A percentile compares a stretch with the other conserved stretches of the same genome.
phyloP scores from a whole-genome alignment of 163 green algal species.

The Scenedesmus sp. region DNA sequence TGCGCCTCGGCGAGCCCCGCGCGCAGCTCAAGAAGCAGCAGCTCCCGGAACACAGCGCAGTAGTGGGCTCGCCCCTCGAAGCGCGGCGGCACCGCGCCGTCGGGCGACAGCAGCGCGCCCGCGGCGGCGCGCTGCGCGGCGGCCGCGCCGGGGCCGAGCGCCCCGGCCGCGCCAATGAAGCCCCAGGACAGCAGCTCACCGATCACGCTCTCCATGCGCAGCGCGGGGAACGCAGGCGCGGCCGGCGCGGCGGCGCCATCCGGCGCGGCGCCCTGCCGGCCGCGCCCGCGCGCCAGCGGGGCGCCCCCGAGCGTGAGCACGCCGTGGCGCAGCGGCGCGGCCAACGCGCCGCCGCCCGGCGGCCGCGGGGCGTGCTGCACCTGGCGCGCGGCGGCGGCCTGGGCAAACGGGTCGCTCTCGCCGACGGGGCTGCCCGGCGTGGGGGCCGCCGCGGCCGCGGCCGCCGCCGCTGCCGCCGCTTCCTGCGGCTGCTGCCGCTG shows the following conservation, averaged over 20 bases:
- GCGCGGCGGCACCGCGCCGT: slow-evolving; percentile 37
- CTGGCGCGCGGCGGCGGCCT: slow-evolving; percentile 24
- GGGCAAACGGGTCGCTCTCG: slow-evolving; percentile 11
- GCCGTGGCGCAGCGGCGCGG: background rate
- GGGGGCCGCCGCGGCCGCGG: background rate
- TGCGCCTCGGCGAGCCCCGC: slow-evolving; percentile 57
- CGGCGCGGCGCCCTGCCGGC: no score
- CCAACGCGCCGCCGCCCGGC: no score
- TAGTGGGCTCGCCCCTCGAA: slow-evolving; percentile 56
- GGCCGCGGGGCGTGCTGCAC: no score
- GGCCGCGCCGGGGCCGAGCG: no score
- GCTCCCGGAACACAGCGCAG: slow-evolving; percentile 43
- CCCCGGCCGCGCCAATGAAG: no score
- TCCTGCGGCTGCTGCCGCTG: background rate
- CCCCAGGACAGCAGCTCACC: no score
- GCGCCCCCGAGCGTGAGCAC: background rate
- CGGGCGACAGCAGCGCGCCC: no score
- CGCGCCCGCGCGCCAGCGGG: background rate
- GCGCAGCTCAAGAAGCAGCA: slow-evolving; percentile 68
- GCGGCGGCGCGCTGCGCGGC: no score
- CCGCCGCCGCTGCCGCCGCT: background rate
- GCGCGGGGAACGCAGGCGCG: no score
- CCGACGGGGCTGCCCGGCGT: slow-evolving; percentile 13
- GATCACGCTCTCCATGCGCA: background rate
- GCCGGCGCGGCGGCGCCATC: no score